Evolutionary conservation across 345 rosid genomes (phyloP), one percentile per base, ranked within the genome.

Genomic region (Acer campestre): DNA sequence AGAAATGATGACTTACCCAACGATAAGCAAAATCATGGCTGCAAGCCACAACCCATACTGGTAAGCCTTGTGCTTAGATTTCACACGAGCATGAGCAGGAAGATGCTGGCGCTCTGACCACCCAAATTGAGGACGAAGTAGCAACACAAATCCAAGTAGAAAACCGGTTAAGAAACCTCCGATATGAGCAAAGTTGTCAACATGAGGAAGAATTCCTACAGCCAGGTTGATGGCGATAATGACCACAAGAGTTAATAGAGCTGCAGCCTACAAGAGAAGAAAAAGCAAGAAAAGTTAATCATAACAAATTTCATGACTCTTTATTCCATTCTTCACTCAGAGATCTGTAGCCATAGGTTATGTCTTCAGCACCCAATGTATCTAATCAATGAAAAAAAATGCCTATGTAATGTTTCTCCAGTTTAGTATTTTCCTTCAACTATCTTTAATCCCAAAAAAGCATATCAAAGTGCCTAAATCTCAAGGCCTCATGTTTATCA

Each of bases 161-260:
- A 93, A 85, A 40, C 98, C 96, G 2, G 94, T 62, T 62, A 90
- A 77, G 82, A 93, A 93, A 66, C 98, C 98, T 84, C 98, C 98
- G 42, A 93, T 88, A 67, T 90, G 98, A 0, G 99, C 98, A 71
- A 91, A 97, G 85, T 97, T 97, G 87, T 94, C 98, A 4, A 94
- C 97, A 9, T 87, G 91, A 67, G 99, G 99, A 77, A 97, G 96
- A 75, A 97, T 85, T 56, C 99, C 98, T 3, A 93, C 82, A 4
- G 78, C 98, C 70, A 91, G 86, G 86, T 91, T 93, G 65, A 93
- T 80, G 76, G 80, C 98, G 1, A 90, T 89, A 84, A 93, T 87
- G 83, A 91, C 53, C 35, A 89, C 27, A 1, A 93, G 93, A 2
- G 96, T 93, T 64, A 90, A 16, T 17, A 93, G 67, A 75, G 98